Percentiles rank a stretch among this genome's conserved stretches.
phyloP scores from a whole-genome alignment of 768 basidiomycete species.

The Favolaschia claudopus region DNA sequence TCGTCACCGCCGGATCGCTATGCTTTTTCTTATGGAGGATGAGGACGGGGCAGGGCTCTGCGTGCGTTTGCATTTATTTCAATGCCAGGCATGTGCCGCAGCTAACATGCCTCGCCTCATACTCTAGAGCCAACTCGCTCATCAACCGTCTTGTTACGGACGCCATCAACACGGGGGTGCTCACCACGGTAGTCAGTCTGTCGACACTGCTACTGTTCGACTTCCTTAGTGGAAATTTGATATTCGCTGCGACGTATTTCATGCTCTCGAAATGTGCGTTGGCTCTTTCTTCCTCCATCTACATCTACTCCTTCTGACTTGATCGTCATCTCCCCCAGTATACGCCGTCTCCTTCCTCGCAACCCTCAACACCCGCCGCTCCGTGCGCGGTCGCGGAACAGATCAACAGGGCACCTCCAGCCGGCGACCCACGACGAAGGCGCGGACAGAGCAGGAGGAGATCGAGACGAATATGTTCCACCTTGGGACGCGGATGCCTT shows the following conservation, averaged over 20 bases:
- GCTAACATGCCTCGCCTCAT: not conserved
- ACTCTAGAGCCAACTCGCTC: conserved; percentile 62
- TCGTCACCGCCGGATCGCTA: conserved; percentile 63
- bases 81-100: not conserved
- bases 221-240: conserved; percentile 58
- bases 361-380: conserved; percentile 71
- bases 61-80: conserved; percentile 41
- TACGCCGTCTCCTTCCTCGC: conserved; percentile 65
- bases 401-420: conserved; percentile 43
- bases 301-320: conserved; percentile 55
- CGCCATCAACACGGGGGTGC: conserved; percentile 70
- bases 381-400: conserved; percentile 61
- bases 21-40: conserved; percentile 67
- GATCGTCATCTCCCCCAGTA: conserved; percentile 36
- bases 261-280: conserved; percentile 69
- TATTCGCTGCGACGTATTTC: conserved; percentile 70
- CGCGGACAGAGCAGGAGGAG: not conserved
- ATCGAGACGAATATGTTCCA: conserved; percentile 61
- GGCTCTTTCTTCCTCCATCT: conserved; percentile 48
- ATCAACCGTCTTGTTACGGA: conserved; percentile 64
- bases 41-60: conserved; percentile 55
- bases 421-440: conserved; percentile 29
- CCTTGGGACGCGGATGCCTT: conserved; percentile 54
- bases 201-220: conserved; percentile 69
- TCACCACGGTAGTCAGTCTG: conserved; percentile 61